Percentiles rank a stretch among this genome's conserved stretches.
phyloP scores from a whole-genome alignment of 306 rosid species.

The Luffa acutangula region DNA sequence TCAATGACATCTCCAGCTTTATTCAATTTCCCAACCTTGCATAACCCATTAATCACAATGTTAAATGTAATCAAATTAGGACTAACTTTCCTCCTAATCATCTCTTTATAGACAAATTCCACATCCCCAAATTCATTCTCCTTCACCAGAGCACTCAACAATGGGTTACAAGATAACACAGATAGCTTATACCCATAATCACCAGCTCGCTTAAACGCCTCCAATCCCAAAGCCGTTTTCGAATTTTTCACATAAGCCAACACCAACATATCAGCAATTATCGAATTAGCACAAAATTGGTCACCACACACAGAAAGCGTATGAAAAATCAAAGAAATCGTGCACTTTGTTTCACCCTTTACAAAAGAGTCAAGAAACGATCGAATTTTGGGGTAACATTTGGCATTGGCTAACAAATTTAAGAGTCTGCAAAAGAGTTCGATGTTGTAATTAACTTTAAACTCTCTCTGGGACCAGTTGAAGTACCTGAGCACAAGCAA shows the following conservation, averaged over 20 bases:
- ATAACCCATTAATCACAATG: constrained; percentile 58
- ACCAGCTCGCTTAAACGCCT: constrained; percentile 50
- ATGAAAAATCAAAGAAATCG: constrained; percentile 45
- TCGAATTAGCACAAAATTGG: constrained; percentile 25
- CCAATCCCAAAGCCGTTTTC: constrained; percentile 28
- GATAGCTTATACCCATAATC: constrained; percentile 51
- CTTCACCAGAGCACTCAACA: constrained; percentile 52
- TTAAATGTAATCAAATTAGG: constrained; percentile 53
- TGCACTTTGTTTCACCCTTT: constrained; percentile 25
- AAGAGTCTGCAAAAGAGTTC: constrained; percentile 45
- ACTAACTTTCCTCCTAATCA: constrained; percentile 46
- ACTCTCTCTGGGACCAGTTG: constrained; percentile 50
- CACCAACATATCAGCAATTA: constrained; percentile 49
- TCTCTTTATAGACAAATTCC: constrained; percentile 49
- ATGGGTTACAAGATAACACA: constrained; percentile 43
- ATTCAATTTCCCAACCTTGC: constrained; percentile 76
- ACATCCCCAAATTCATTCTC: constrained; percentile 31
- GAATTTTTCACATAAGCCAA: constrained; percentile 43
- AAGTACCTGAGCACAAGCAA: constrained; percentile 55
- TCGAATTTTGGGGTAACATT: constrained; percentile 44
- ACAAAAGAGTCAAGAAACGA: constrained; percentile 44
- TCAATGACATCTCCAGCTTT: constrained; percentile 56
- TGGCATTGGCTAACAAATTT: constrained; percentile 34
- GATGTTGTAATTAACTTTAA: constrained; percentile 27
- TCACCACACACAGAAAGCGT: constrained; percentile 22